A percentile compares a stretch with the other conserved stretches of the same genome.
Evolutionary conservation across 1,284 basidiomycete genomes (phyloP).

Genomic region (Peniophora sp.): DNA sequence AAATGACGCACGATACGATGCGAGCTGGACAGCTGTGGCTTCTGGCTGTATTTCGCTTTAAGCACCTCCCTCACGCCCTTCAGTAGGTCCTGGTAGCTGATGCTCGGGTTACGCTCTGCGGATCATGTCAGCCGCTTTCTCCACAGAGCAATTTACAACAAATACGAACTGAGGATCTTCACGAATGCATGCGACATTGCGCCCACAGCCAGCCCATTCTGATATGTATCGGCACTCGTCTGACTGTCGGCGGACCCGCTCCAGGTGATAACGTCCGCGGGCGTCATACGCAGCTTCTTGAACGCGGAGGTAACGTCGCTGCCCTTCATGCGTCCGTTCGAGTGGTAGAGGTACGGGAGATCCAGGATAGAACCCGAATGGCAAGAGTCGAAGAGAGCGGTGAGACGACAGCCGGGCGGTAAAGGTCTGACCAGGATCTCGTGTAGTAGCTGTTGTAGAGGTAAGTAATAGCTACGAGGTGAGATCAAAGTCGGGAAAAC

Average conservation of each 20-base stretch:
- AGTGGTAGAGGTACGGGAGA: slow-evolving; percentile 57
- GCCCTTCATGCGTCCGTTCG: slow-evolving; percentile 48
- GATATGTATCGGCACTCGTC: slow-evolving; percentile 85
- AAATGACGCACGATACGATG: slow-evolving; percentile 9
- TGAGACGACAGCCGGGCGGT: slow-evolving; percentile 58
- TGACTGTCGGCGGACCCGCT: slow-evolving; percentile 92
- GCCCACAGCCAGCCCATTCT: slow-evolving; percentile 78
- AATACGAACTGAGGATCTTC: slow-evolving; percentile 38
- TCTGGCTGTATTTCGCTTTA: slow-evolving; percentile 10
- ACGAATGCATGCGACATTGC: slow-evolving; percentile 84
- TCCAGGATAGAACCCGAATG: slow-evolving; percentile 60
- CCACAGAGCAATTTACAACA: neutral
- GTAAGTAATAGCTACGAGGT: neutral
- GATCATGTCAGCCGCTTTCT: slow-evolving; percentile 2
- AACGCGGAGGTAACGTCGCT: slow-evolving; percentile 32
- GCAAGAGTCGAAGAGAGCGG: slow-evolving; percentile 52
- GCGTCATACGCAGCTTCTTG: slow-evolving; percentile 21
- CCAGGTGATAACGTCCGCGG: slow-evolving; percentile 70
- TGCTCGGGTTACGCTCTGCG: slow-evolving; percentile 51
- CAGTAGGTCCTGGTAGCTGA: slow-evolving; percentile 71
- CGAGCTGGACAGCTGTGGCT: slow-evolving; percentile 11
- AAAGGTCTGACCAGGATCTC: slow-evolving; percentile 32
- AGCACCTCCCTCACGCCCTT: slow-evolving; percentile 47
- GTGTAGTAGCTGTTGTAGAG: slow-evolving; percentile 43
- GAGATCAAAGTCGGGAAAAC: slow-evolving; percentile 16